Evolutionary conservation across 108 stramenopile genomes (phyloP), one percentile per base, ranked within the genome.

Genomic region (Cyclostephanos invisitatus): DNA sequence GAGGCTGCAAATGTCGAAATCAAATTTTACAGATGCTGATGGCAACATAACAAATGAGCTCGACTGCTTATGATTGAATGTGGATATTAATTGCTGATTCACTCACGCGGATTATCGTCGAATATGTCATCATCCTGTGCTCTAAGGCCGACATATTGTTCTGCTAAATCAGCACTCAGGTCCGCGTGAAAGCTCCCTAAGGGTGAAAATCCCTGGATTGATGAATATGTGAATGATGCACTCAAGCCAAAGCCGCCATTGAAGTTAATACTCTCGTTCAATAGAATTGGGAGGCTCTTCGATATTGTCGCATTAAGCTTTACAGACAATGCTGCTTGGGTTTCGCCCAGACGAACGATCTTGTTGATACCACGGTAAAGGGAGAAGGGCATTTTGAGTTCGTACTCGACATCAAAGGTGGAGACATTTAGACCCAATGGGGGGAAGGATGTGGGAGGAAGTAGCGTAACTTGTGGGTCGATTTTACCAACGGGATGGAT

Each of bases 81-180:
- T 15, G 17, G 36, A 44, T 50, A 14, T 24, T 35, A 2, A 2
- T 14, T 8, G 21, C 58, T 69, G 58, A 35, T 28, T 25, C 4
- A 72, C 67, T 74, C 54, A 74, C 67, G 73, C 14, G 73, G 73
- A 3, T 67, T 68, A 44, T 40, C 29, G 29, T 74, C 73, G 56
- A 74, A 74, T 17, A 74, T n/a, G n/a, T 74, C 49, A 47, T 55
- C 73, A 67, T 74, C 73, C 29, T 24, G 11, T 20, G 67, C 67
- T 37, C 17, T 28, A 28, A 74, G 14, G 32, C 57, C 66, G 18
- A 72, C 40, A 56, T 49, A 47, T 24, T 37, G 5, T 0, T 28
- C 63, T 63, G 35, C 47, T 20, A 59, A 3, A 17, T 24, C 21
- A 20, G 37, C 51, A 36, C 6, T 32, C 53, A 63, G 54, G 28